Base-by-base conservation (phyloP, 306 rosid species). In the Delonix regia region DNA sequence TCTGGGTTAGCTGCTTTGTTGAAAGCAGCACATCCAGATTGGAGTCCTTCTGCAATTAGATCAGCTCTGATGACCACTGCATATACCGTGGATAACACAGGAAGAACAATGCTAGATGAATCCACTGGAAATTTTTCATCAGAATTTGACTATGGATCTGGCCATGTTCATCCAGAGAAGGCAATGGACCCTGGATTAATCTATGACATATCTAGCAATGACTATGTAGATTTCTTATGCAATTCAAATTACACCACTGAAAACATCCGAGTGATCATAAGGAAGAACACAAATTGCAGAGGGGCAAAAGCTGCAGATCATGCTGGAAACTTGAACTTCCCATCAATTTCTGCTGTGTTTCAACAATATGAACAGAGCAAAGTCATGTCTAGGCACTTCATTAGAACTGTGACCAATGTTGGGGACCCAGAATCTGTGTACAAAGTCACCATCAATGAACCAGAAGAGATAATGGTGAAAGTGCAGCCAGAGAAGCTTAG, bases 51-150 rank as follows among this genome's bases (percentile, higher is more conserved):
- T 5, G 91, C 93, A 0, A 90, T 92, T 28, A 83, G 85, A 78
- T 92, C 97, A 0, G 94, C 97, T 1, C 78, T 92, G 24, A 88
- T 92, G 89, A 92, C 97, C 0, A 92, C 91, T 19, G 97, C 97
- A 7, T 90, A 88, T 68, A 88, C 88, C 0, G 59, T 88, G 1
- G 94, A 92, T 36, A 92, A 88, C 51, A 45, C 77, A 1, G 94
- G 91, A 3, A 83, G 60, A 8, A 56, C 89, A 0, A 80, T 92
- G 87, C 25, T 90, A 18, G 97, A 92, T 34, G 97, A 92, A 69
- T 92, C 97, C 6, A 90, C 87, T 7, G 94, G 93, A 3, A 92
- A 92, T 78, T 80, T 77, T 57, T 92, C 97, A 0, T 83, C 89
- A 0, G 85, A 83, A 0, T 74, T 92, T 60, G 97, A 92, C 59